Evolutionary conservation across 768 basidiomycete genomes (phyloP), one percentile per base, ranked within the genome.

Genomic region (Trametes punicea): DNA sequence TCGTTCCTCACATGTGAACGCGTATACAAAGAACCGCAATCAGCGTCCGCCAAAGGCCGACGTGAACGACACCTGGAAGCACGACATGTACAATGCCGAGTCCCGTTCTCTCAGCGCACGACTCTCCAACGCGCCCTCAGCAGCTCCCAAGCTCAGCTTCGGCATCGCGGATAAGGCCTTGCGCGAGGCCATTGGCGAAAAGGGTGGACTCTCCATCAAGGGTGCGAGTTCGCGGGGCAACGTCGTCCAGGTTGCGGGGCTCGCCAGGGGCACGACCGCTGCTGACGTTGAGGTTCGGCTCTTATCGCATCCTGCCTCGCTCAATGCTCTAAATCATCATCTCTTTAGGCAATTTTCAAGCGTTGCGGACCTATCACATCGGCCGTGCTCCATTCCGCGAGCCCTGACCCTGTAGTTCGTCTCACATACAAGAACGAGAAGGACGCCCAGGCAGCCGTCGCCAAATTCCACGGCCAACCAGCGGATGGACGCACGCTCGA

Each of bases 401-500:
- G 69, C 9, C 76, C 78, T 41, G 80, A 61, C 11, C 58, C 86
- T 13, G 69, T 75, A 3, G 87, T 93, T 51, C 81, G 88, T 18
- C 74, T 93, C 18, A 87, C 87, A 11, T 88, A 89, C 77, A 86
- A 89, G 65, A 73, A 75, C 18, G 71, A 83, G 0, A 66, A 76
- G 0, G 77, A 84, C 39, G 92, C 91, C 0, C 72, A 79, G 9
- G 75, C 79, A 7, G 87, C 90, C 6, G 83, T 93, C 6, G 68
- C 78, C 62, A 86, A 86, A 64, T 94, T 90, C 69, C 72, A 94
- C 71, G 84, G 83, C 30, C 87, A 89, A 57, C 84, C 86, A 18
- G 92, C 92, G 2, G 92, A 94, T 57, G 92, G 91, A 1, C 85
- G 85, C 59, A 80, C 81, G 8, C 72, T 93, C 42, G 80, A 75